Percentiles rank a stretch among this genome's conserved stretches.
Conservation (phyloP, 148 eudicot genomes). For the Gaultheria prostrata region DNA sequence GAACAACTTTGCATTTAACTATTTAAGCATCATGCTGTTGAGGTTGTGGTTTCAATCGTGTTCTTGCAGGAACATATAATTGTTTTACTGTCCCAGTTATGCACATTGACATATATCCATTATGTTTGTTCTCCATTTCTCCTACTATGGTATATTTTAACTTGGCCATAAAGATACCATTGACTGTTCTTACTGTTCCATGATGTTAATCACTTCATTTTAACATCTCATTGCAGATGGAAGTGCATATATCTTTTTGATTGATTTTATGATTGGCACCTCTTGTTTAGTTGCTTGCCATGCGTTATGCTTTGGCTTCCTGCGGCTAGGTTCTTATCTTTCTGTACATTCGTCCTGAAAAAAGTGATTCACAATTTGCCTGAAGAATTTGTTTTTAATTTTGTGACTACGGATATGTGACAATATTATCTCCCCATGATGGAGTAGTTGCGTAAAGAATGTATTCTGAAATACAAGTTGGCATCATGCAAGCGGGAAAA, state of each 20-base stretch:
- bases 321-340: background rate
- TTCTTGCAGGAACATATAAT: background rate
- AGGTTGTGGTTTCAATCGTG: background rate
- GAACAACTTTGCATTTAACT: background rate
- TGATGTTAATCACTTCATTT: constrained; percentile 2
- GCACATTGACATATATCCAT: background rate
- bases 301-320: background rate
- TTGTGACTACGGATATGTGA: background rate
- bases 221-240: background rate
- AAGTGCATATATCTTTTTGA: background rate
- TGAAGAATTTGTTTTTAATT: background rate
- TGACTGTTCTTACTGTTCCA: background rate
- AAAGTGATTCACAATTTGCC: background rate
- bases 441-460: background rate
- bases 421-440: background rate
- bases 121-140: background rate
- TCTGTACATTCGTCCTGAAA: background rate
- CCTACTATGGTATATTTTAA: background rate
- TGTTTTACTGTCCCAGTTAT: background rate
- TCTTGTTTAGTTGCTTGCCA: background rate
- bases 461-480: background rate
- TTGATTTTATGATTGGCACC: background rate
- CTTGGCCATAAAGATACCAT: background rate
- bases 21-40: background rate
- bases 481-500: background rate